Base-by-base conservation (phyloP, 345 rosid species). In the Litchi chinensis region DNA sequence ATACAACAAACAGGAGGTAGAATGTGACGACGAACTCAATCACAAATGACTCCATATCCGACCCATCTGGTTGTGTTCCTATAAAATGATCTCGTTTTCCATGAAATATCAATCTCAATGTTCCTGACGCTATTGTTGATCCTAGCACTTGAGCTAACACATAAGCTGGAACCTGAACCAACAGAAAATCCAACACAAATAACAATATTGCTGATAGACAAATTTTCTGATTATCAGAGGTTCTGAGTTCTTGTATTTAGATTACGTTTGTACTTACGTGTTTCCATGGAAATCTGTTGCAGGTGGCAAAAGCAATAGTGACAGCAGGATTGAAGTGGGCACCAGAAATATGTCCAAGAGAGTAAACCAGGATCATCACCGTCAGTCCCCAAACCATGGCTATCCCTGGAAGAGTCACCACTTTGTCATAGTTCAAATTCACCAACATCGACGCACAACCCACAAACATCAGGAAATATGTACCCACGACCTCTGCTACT, bases 241-340 rank as follows among this genome's bases (percentile, higher is more conserved):
- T 2, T 32, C 37, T 3, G 37, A 32, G 37, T 32, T 32, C 37
- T 32, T 32, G 37, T 3, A 32, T 32, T 32, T 32, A 32, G 37
- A 2, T 32, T 2, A 32, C 37, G 37, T 32, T 32, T 32, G 37
- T 32, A 32, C 0, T 54, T 72, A 89, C 98, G 89, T 88, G 93
- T 84, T 85, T 93, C 77, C 89, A 79, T 10, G 98, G 98, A 74
- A 93, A 93, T 71, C 97, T 89, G 62, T 85, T 87, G 89, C 89
- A 87, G 64, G 92, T 78, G n/a, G 98, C 98, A 56, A 93, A 92
- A 77, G 98, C 98, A 26, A 95, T 83, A 66, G 98, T 90, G 80
- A 95, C 95, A 9, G 98, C 97, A 6, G 97, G 98, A 74, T 95
- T 93, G 56, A 95, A 93, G 87, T 95, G 97, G 73, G 98, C 98